Base-by-base conservation (phyloP, 139 green algal species). In the Eudorina sp. region DNA sequence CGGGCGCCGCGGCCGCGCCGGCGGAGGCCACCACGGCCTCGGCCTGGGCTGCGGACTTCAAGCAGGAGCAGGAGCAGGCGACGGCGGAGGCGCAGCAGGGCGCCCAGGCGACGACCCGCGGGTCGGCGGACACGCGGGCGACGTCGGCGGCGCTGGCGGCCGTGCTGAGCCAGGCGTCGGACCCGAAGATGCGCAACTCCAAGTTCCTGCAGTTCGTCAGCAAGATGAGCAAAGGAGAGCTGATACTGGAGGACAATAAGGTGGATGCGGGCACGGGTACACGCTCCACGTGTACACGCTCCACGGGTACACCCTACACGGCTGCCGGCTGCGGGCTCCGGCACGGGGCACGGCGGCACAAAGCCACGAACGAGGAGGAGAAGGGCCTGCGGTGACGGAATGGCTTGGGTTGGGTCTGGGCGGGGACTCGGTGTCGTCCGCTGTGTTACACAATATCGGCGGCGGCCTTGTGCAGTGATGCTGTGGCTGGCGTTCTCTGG, bases 181-280 rank as follows among this genome's bases (percentile, higher is more conserved):
- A 99, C 90, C 95, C 95, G 62, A 98, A 98, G 92, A 96, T 99
- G 88, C 90, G 92, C 38, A 96, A 97, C 83, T 97, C 92, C 64
- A 93, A 97, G 85, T 99, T 99, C 86, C 89, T 99, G 87, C 93
- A 99, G 89, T 99, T 99, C 72, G 90, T 99, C 51, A 96, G 90
- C 85, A 99, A 99, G 90, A 98, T 99, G 96, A 97, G 94, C 80
- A 92, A 92, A 7, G 97, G 97, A 0, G 96, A 98, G 93, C 88
- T 98, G 6, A 92, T 96, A 31, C 69, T 98, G 51, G 94, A 97
- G 48, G 96, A 95, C 62, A 97, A 98, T 69, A 89, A 95, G 92
- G 95, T 98, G 46, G 9, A 86, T 45, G 23, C 13, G 74, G 46
- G 64, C 16, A 9, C 23, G 58, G 58, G 58, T n/a, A n/a, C n/a